These are phyloP conservation scores for Teunomyces stri DNA, from an alignment of 805 yeast species.

Conservation along the genomic window DNA sequence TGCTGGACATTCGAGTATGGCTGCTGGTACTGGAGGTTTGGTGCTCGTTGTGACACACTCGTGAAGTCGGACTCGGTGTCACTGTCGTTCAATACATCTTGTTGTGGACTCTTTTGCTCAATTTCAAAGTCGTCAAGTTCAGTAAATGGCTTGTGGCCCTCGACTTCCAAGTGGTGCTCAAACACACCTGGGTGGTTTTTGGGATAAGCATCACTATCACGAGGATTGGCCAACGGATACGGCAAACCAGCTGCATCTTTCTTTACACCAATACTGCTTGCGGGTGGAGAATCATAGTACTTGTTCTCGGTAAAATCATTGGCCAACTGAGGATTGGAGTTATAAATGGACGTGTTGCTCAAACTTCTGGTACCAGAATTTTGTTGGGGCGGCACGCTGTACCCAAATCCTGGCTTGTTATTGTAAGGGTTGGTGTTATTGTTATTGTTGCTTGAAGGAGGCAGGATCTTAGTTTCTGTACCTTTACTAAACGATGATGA, in stretches of 20 bases:
- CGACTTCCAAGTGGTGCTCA: conserved; percentile 45
- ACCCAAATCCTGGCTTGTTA: background rate
- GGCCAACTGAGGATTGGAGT: conserved; percentile 30
- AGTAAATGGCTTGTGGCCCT: conserved; percentile 45
- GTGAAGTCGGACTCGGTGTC: conserved; percentile 66
- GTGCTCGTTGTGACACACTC: conserved; percentile 74
- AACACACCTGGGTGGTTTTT: conserved; percentile 29
- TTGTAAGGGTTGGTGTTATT: background rate
- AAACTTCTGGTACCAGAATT: conserved; percentile 7
- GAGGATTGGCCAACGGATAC: conserved; percentile 17
- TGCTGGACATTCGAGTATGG: conserved; percentile 10
- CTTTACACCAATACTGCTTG: conserved; percentile 25
- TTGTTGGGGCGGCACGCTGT: conserved; percentile 2
- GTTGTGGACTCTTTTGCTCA: conserved; percentile 19
- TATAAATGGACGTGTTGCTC: conserved; percentile 25
- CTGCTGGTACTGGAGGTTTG: conserved; percentile 51
- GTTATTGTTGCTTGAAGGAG: background rate
- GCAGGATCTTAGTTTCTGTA: conserved; percentile 17
- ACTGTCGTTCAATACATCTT: conserved; percentile 21
- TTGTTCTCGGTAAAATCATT: conserved; percentile 29
- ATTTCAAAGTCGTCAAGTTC: conserved; percentile 29
- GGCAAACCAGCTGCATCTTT: conserved; percentile 20
- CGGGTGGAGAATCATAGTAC: conserved; percentile 3
- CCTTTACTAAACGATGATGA: conserved; percentile 16
- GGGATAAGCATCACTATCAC: conserved; percentile 8